Percentiles rank a stretch among this genome's conserved stretches.
Conservation (phyloP, 148 eudicot species). For the Dysphania ambrosioides region DNA sequence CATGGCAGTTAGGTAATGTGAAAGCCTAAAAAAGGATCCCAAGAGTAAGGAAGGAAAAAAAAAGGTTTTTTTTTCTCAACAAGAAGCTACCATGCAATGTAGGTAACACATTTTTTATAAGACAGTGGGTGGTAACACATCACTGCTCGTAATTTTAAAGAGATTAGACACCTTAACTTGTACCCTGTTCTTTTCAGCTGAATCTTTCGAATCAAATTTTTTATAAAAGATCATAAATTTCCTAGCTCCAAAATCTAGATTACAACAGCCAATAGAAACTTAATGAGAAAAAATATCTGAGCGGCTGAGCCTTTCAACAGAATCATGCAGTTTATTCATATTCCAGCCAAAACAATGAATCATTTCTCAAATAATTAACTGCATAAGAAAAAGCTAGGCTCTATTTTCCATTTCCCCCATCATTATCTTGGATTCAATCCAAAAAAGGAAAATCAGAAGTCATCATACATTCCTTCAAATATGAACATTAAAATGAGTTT, state of each 20-base stretch:
- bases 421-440: not conserved
- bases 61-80: not conserved
- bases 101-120: no score
- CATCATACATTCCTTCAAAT: not conserved
- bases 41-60: not conserved
- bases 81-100: not conserved
- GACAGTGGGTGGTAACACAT: not conserved
- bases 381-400: not conserved
- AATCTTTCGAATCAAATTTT: not conserved
- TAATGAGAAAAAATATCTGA: no score
- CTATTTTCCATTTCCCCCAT: not conserved
- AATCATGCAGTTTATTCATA: not conserved
- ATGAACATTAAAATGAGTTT: not conserved
- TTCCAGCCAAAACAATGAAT: no score
- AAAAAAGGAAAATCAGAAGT: not conserved
- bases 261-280: no score
- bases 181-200: not conserved
- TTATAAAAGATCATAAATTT: not conserved
- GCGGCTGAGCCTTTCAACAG: no score
- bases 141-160: not conserved
- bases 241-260: not conserved
- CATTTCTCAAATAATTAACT: not conserved
- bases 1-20: not conserved
- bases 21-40: not conserved
- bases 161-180: not conserved